A percentile compares a stretch with the other conserved stretches of the same genome.
These are phyloP conservation scores for Plasmopara halstedii DNA, from an alignment of 352 stramenopile species.

Conservation along the genomic window DNA sequence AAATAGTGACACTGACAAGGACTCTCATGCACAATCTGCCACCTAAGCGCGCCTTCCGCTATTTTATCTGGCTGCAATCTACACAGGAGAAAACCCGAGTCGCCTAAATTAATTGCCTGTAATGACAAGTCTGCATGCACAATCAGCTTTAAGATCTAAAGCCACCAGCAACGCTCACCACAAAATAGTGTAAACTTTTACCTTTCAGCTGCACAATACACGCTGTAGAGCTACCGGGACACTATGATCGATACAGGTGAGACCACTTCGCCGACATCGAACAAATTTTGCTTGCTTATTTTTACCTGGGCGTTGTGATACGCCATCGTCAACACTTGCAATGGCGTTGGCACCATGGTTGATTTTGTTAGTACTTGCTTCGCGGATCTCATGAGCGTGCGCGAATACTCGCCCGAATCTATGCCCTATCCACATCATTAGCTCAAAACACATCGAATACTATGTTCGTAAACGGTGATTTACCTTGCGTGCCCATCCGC, in stretches of 20 bases:
- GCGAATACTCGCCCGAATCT: conserved; percentile 84
- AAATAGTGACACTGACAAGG: conserved; percentile 94
- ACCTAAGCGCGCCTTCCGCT: conserved; percentile 25
- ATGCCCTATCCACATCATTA: conserved; percentile 37
- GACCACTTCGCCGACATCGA: not conserved
- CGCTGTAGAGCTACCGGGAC: conserved; percentile 74
- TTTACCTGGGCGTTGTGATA: conserved; percentile 53
- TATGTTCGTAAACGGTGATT: too few species aligned
- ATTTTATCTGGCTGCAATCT: conserved; percentile 43
- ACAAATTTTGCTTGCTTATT: not conserved
- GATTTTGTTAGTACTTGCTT: conserved; percentile 13
- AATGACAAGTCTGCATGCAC: conserved; percentile 38
- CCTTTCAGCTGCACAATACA: conserved; percentile 77
- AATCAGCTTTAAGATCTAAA: not conserved
- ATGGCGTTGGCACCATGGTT: conserved; percentile 34
- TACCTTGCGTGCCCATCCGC: conserved; percentile 81
- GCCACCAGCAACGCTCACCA: not conserved
- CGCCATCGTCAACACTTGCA: conserved; percentile 64
- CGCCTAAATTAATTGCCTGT: conserved; percentile 88
- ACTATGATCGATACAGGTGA: conserved; percentile 23
- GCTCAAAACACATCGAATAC: not conserved
- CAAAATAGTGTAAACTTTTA: conserved; percentile 12
- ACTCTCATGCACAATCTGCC: conserved; percentile 83
- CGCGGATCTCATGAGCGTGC: conserved; percentile 64
- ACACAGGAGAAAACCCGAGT: conserved; percentile 92